Base-by-base conservation (phyloP, 2,329 filamentous ascomycete genomes). In the Fusarium globosum region DNA sequence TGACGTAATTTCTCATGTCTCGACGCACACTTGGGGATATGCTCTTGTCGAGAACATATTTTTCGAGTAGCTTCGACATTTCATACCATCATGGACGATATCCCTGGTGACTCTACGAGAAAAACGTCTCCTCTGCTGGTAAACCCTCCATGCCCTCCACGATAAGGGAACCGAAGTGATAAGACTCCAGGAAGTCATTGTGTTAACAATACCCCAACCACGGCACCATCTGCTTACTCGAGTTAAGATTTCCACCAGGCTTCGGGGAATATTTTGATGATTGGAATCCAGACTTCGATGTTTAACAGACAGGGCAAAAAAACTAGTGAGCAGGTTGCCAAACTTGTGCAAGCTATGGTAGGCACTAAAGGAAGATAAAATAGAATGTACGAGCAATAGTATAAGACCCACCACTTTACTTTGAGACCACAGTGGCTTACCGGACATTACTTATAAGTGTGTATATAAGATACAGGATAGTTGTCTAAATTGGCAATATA, bases 21-120 rank as follows among this genome's bases (percentile, higher is more conserved):
- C 79, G 13, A 78, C 70, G 71, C 78, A 80, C 71, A 80, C 72
- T 84, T 84, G 49, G 91, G 91, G 77, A 95, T 95, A 68, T 91
- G 88, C 53, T 93, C 92, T 48, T 92, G 87, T 52, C 91, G 86
- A 8, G 86, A 84, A 3, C 90, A 89, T 60, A 96, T 88, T 78
- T 93, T 90, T 64, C 86, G 86, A 62, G 93, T 89, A 23, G 87
- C 88, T 67, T 92, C 90, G 21, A 93, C 88, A 79, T 91, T 90
- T 46, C 89, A 87, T 10, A 89, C 89, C 73, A 86, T 88, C 41
- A 93, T 74, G 23, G 86, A 79, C 21, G 90, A 83, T 39, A 79
- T 80, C 13, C 83, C 83, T 0, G 92, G 90, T 1, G 89, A 87
- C 13, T 91, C 91, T n/a, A 90, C 76, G 13, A 94, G 74, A 75